These are phyloP conservation scores for Neophaeococcomyces mojaviensis DNA, from an alignment of 2,329 filamentous ascomycete genomes.

Conservation along the genomic window DNA sequence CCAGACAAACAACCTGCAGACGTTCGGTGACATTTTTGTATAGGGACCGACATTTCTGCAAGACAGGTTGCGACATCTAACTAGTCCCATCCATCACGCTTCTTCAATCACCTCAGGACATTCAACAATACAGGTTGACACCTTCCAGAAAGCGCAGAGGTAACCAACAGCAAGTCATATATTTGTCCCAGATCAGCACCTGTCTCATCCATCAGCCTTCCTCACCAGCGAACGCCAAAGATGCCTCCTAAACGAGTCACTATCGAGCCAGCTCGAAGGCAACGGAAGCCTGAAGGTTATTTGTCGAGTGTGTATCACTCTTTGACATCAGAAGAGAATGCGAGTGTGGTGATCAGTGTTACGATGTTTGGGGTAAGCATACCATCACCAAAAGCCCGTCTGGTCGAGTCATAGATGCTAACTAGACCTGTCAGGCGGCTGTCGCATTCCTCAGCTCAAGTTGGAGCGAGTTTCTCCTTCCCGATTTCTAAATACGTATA, in stretches of 20 bases:
- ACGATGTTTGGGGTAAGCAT: constrained; percentile 59
- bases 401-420: not conserved
- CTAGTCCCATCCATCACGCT: too few relatives aligned
- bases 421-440: constrained; percentile 44
- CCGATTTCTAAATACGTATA: constrained; percentile 35
- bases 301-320: constrained; percentile 53
- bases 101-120: too few relatives aligned
- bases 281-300: constrained; percentile 44
- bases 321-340: constrained; percentile 60
- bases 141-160: too few relatives aligned
- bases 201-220: too few relatives aligned
- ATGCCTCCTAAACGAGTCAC: constrained; percentile 59
- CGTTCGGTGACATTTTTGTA: too few relatives aligned
- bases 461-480: constrained; percentile 60
- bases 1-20: too few relatives aligned
- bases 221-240: constrained; percentile 14
- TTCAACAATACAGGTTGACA: too few relatives aligned
- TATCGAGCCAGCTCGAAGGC: constrained; percentile 40
- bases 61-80: too few relatives aligned
- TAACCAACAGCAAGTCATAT: too few relatives aligned
- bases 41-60: too few relatives aligned
- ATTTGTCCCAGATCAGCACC: too few relatives aligned
- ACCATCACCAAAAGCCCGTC: not conserved
- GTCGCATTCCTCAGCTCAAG: constrained; percentile 61
- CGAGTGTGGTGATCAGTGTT: constrained; percentile 60